A percentile compares a stretch with the other conserved stretches of the same genome.
These are phyloP conservation scores for Aspergillus unguis DNA, from an alignment of 2,329 filamentous ascomycete species.

Conservation along the genomic window DNA sequence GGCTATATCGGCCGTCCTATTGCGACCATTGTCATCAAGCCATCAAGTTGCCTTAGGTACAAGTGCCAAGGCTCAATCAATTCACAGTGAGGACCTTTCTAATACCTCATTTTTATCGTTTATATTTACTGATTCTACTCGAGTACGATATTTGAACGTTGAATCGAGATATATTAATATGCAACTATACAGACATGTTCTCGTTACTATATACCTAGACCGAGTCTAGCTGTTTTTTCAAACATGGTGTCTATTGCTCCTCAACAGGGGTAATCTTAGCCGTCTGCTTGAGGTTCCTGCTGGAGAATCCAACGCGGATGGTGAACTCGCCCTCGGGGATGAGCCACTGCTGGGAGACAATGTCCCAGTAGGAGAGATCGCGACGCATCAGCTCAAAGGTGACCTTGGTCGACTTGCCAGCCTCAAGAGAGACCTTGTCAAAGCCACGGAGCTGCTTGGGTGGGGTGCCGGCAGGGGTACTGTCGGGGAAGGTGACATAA, in stretches of 20 bases:
- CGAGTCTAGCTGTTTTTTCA: neutral
- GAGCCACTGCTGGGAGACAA: constrained; percentile 57
- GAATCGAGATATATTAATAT: neutral
- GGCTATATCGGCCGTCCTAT: neutral
- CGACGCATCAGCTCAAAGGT: constrained; percentile 55
- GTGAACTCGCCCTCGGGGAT: constrained; percentile 18
- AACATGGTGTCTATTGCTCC: neutral
- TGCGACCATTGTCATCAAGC: neutral
- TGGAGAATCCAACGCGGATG: constrained; percentile 17
- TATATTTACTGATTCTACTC: too few relatives aligned
- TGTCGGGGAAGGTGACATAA: constrained; percentile 24
- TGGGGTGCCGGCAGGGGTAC: constrained; percentile 35
- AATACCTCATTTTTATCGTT: too few relatives aligned
- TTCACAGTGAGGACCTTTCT: too few relatives aligned
- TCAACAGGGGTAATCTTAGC: neutral
- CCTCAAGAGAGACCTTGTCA: constrained; percentile 48
- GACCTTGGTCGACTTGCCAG: constrained; percentile 42
- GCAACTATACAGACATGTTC: neutral
- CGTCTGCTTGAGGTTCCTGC: constrained; percentile 12
- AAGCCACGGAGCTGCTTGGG: constrained; percentile 60
- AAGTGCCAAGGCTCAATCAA: too few relatives aligned
- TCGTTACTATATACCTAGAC: neutral
- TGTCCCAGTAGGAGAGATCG: constrained; percentile 65
- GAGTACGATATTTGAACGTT: too few relatives aligned
- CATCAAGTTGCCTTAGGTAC: neutral